phyloP scores from a whole-genome alignment of 805 yeast species.

The Dipodascus geniculatus region DNA sequence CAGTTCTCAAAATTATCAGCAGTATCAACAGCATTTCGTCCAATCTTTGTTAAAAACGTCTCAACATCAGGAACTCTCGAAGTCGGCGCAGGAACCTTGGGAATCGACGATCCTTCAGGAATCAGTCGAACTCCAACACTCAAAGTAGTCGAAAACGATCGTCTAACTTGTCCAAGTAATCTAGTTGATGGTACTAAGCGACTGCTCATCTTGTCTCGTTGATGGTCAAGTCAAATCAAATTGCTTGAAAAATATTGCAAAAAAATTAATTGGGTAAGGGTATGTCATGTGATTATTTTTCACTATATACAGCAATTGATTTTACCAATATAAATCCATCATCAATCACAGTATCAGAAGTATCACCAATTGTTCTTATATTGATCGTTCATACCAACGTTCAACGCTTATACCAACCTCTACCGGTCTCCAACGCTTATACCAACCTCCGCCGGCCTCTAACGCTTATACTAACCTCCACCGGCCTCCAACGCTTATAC shows the following conservation, averaged over 20 bases:
- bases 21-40: slow-evolving; percentile 61
- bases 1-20: slow-evolving; percentile 61
- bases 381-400: too few relatives aligned
- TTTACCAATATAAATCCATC: too few relatives aligned
- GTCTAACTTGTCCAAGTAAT: neutral
- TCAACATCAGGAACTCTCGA: slow-evolving; percentile 51
- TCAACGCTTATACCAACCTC: too few relatives aligned
- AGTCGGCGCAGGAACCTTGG: slow-evolving; percentile 38
- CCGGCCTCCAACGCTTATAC: too few relatives aligned
- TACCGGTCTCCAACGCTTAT: too few relatives aligned
- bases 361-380: too few relatives aligned
- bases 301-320: too few relatives aligned
- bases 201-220: neutral
- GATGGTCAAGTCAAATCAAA: neutral
- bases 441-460: too few relatives aligned
- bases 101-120: neutral
- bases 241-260: neutral
- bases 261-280: neutral
- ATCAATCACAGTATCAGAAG: too few relatives aligned
- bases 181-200: neutral
- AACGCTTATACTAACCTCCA: too few relatives aligned
- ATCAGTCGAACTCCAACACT: neutral
- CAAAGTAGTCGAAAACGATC: neutral
- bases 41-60: slow-evolving; percentile 66
- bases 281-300: neutral